Percentiles rank a stretch among this genome's conserved stretches.
phyloP scores from a whole-genome alignment of 352 stramenopile genomes.

The Pythium volutum region DNA sequence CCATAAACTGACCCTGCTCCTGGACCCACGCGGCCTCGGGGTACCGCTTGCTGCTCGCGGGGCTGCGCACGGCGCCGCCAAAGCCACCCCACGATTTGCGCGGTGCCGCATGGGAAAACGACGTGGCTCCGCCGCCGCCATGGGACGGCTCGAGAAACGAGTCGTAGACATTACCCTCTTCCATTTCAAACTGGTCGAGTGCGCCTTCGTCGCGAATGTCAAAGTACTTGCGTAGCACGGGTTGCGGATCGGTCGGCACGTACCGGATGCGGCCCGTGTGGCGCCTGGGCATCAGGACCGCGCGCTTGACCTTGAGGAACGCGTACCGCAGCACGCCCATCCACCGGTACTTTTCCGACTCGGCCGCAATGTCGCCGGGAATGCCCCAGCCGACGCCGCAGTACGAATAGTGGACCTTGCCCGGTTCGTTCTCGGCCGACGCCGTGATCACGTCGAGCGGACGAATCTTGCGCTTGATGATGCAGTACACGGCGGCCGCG shows the following conservation, averaged over 20 bases:
- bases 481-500: conserved; percentile 71
- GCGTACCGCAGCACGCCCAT: conserved; percentile 70
- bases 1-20: conserved; percentile 59
- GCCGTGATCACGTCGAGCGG: conserved; percentile 77
- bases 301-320: conserved; percentile 76
- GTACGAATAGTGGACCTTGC: conserved; percentile 80
- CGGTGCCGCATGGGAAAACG: conserved; percentile 12
- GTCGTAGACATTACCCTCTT: conserved; percentile 80
- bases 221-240: conserved; percentile 60
- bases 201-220: conserved; percentile 73
- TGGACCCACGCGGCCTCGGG: conserved; percentile 58
- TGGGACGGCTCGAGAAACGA: conserved; percentile 12
- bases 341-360: conserved; percentile 81
- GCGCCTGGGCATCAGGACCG: conserved; percentile 53
- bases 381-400: conserved; percentile 79
- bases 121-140: conserved; percentile 31
- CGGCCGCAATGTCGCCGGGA: conserved; percentile 65
- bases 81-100: conserved; percentile 71
- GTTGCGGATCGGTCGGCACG: conserved; percentile 62
- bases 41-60: conserved; percentile 60
- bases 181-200: conserved; percentile 79
- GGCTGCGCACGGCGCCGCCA: conserved; percentile 49
- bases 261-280: conserved; percentile 67
- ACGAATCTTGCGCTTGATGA: conserved; percentile 81
- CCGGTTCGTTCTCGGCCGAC: conserved; percentile 44